These are phyloP conservation scores for Thraustochytrium sp. DNA, from an alignment of 352 stramenopile genomes.

Conservation along the genomic window DNA sequence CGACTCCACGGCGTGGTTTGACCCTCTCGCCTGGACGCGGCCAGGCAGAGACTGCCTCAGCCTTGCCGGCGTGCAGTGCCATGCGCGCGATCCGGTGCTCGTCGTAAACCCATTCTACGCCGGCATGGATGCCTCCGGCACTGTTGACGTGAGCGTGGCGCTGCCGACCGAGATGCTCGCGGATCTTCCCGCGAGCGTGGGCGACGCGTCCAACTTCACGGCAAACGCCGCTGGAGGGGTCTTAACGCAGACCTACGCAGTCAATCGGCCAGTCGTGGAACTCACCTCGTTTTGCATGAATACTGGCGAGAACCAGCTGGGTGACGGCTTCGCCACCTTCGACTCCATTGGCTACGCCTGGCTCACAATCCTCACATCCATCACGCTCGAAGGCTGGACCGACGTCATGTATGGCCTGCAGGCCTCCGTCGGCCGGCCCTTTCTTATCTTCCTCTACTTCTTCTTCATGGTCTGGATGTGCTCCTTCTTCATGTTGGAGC, in stretches of 20 bases:
- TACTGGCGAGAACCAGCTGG: constrained; percentile 47
- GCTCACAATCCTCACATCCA: constrained; percentile 83
- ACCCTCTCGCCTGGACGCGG: no score
- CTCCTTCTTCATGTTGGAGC: constrained; percentile 86
- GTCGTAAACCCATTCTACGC: not conserved
- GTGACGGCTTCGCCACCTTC: constrained; percentile 86
- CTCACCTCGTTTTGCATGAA: constrained; percentile 51
- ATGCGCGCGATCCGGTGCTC: not conserved
- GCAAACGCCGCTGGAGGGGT: not conserved
- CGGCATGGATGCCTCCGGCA: not conserved
- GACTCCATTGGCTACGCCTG: constrained; percentile 80
- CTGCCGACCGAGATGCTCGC: not conserved
- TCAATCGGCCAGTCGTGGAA: constrained; percentile 55
- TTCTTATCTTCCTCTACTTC: constrained; percentile 68
- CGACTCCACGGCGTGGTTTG: no score
- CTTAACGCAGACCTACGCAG: constrained; percentile 5
- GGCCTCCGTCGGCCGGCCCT: constrained; percentile 52
- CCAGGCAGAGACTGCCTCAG: not conserved
- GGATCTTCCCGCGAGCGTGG: not conserved
- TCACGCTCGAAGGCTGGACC: constrained; percentile 88
- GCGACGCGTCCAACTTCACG: not conserved
- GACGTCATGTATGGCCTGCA: constrained; percentile 81
- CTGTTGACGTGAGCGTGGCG: not conserved
- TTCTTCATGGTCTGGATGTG: constrained; percentile 78
- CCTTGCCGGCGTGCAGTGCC: not conserved